Evolutionary conservation across 2,329 filamentous ascomycete genomes (phyloP).

Genomic region (Sphaerulina vaccinii): DNA sequence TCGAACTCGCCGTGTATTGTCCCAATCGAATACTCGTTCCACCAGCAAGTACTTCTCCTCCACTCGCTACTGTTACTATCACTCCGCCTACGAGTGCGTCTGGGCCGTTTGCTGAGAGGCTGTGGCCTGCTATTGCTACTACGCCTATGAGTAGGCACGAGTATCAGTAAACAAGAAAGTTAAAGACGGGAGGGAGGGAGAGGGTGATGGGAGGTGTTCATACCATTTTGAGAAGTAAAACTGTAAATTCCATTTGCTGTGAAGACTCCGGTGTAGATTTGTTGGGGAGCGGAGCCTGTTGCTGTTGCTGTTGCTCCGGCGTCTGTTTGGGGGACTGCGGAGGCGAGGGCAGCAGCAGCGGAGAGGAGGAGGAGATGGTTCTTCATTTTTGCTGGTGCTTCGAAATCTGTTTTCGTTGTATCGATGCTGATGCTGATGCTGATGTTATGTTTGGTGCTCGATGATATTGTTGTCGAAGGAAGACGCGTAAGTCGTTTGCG

Average conservation of each 20-base stretch:
- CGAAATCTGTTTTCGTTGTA: too few relatives aligned
- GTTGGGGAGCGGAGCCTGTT: not conserved
- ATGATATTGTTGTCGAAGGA: too few relatives aligned
- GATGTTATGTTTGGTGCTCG: too few relatives aligned
- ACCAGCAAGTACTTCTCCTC: slow-evolving; percentile 13
- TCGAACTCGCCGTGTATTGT: slow-evolving; percentile 3
- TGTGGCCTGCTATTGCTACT: slow-evolving; percentile 22
- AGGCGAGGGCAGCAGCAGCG: too few relatives aligned
- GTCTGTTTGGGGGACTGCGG: slow-evolving; percentile 4
- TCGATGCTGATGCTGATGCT: too few relatives aligned
- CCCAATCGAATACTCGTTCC: slow-evolving; percentile 10
- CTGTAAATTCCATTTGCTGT: slow-evolving; percentile 4
- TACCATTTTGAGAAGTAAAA: slow-evolving; percentile 5
- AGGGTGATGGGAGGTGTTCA: not conserved
- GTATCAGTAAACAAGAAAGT: not conserved
- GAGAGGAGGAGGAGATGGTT: not conserved
- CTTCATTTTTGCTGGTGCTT: too few relatives aligned
- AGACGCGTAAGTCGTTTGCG: too few relatives aligned
- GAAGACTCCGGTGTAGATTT: slow-evolving; percentile 10
- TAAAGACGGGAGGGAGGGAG: too few relatives aligned
- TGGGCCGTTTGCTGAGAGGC: slow-evolving; percentile 17
- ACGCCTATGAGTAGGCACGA: not conserved
- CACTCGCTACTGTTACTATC: slow-evolving; percentile 13
- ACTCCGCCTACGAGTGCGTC: slow-evolving; percentile 21
- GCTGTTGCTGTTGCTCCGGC: not conserved